Base-by-base conservation (phyloP, 768 basidiomycete species). In the Jaapia argillacea region DNA sequence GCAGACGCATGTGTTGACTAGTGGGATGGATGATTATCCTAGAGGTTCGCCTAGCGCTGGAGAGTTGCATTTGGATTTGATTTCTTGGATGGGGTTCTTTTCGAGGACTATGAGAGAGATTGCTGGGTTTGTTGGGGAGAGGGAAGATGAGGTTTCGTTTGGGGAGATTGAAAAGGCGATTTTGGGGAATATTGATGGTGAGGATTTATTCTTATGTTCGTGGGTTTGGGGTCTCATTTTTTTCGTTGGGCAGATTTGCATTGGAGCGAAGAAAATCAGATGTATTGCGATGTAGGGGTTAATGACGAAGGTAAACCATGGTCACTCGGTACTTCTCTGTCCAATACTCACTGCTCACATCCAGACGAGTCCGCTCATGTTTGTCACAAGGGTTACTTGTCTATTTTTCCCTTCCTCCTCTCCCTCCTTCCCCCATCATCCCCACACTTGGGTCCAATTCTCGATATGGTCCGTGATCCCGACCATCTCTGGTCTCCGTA, bases 71-170 rank as follows among this genome's bases (percentile, higher is more conserved):
- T 60, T 97, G 46, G 93, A 98, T 61, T 63, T 97, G 45, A 87
- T 92, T 49, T 84, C 85, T 24, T 98, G 93, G 93, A 89, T 97
- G 81, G 93, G 77, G 3, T 96, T 91, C 69, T 98, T 97, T 63
- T 77, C 88, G 25, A 71, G 84, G 50, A 97, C 93, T 23, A 98
- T 98, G 93, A 75, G 71, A 42, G 85, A 85, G 38, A 85, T 98
- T 45, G 84, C 93, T 0, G 80, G 76, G 46, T 94, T 85, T 58
- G 67, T 94, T 13, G 90, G 85, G 1, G 85, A 94, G 60, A 66
- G 60, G n/a, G 89, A 93, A 24, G 93, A 97, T 54, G 76, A 72
- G 42, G 63, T 65, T n/a, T 81, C 81, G 23, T 98, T 82, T 54
- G 65, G 61, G 33, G 78, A 80, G 47, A 84, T 87, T 41, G 88